A percentile compares a stretch with the other conserved stretches of the same genome.
These are phyloP conservation scores for Salix udensis DNA, from an alignment of 345 rosid genomes.

Conservation along the genomic window DNA sequence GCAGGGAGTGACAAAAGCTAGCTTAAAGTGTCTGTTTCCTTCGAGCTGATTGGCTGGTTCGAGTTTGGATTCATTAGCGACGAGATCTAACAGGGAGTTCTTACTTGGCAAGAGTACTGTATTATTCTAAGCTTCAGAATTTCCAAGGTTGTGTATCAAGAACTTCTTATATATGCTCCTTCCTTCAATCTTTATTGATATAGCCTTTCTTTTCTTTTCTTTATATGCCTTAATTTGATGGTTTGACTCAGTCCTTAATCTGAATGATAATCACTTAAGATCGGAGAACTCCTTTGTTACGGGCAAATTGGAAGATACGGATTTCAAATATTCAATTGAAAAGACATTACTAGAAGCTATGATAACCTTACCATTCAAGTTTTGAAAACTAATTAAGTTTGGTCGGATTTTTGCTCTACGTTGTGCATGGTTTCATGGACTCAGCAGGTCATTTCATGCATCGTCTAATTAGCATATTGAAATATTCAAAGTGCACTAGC, in stretches of 20 bases:
- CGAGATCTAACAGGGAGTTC: conserved; percentile 31
- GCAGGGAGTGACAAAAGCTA: conserved; percentile 8
- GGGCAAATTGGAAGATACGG: conserved; percentile 28
- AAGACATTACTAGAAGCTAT: neutral
- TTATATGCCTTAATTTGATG: neutral
- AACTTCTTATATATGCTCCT: conserved; percentile 5
- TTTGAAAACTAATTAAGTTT: too few species aligned
- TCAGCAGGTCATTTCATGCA: neutral
- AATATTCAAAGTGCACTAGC: too few species aligned
- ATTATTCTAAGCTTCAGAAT: neutral
- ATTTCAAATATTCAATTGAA: neutral
- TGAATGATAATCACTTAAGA: conserved; percentile 5
- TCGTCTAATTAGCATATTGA: neutral
- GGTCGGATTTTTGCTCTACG: neutral
- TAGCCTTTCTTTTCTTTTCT: neutral
- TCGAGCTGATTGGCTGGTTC: conserved; percentile 3
- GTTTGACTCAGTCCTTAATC: neutral
- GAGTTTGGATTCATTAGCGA: conserved; percentile 6
- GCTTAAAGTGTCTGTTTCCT: conserved; percentile 3
- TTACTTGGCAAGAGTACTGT: conserved; percentile 4
- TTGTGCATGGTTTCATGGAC: neutral
- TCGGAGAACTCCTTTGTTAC: conserved; percentile 29
- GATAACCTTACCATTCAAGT: neutral
- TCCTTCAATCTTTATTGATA: neutral
- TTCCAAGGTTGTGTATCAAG: conserved; percentile 26